These are phyloP conservation scores for Phaeoacremonium minimum DNA, from an alignment of 2,329 filamentous ascomycete species.

Conservation along the genomic window DNA sequence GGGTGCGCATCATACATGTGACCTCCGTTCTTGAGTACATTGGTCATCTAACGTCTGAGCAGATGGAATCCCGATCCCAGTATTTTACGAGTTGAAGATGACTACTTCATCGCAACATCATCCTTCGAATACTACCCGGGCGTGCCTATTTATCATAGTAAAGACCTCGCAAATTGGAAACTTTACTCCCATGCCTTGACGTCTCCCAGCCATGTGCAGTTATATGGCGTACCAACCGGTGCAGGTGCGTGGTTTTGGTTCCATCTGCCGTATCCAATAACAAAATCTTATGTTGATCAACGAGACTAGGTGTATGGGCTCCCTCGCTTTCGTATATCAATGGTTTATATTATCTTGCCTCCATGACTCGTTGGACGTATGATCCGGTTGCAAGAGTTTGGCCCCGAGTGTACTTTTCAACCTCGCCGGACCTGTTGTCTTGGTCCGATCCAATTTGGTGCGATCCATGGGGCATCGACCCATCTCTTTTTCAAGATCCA, in stretches of 20 bases:
- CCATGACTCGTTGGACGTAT: constrained; percentile 49
- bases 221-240: constrained; percentile 56
- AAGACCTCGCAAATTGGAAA: constrained; percentile 48
- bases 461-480: constrained; percentile 61
- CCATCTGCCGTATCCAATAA: constrained; percentile 60
- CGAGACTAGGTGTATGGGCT: constrained; percentile 62
- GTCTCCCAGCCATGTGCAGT: constrained; percentile 43
- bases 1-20: no score
- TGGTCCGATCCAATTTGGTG: constrained; percentile 58
- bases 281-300: constrained; percentile 58
- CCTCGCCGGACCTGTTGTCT: no score
- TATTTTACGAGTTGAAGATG: constrained; percentile 43
- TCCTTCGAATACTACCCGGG: constrained; percentile 54
- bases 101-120: constrained; percentile 53
- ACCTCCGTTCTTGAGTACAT: no score
- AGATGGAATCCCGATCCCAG: constrained; percentile 54
- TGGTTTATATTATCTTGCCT: constrained; percentile 56
- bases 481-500: constrained; percentile 55
- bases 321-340: constrained; percentile 61
- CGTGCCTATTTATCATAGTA: constrained; percentile 51
- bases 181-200: constrained; percentile 40
- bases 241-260: constrained; percentile 60
- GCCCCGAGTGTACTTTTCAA: no score
- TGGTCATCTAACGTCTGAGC: no score
- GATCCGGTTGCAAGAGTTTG: no score